Evolutionary conservation across 164 flowering plant species (phyloP).

Genomic region (Brasenia schreberi): DNA sequence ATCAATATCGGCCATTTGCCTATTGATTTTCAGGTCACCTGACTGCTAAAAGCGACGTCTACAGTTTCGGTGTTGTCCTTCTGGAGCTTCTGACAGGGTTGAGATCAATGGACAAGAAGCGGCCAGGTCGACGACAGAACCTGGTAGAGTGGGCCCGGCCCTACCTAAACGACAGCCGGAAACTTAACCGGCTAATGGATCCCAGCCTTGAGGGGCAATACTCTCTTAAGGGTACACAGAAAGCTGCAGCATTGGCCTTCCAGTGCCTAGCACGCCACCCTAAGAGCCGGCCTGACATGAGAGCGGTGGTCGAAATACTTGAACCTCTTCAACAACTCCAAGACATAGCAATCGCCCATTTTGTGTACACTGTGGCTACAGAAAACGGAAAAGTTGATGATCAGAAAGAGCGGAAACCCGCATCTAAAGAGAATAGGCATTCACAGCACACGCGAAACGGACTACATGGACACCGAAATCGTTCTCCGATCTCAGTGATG

Average conservation of each 20-base stretch:
- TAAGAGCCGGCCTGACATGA: slow-evolving; percentile 10
- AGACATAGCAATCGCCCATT: neutral
- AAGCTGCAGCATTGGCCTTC: slow-evolving; percentile 11
- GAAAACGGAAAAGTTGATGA: neutral
- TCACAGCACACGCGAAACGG: neutral
- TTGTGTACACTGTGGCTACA: neutral
- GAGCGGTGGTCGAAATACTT: slow-evolving; percentile 11
- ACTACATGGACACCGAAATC: neutral
- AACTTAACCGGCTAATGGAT: slow-evolving; percentile 42
- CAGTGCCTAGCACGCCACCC: slow-evolving; percentile 13
- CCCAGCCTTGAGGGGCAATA: slow-evolving; percentile 31
- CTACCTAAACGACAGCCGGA: slow-evolving; percentile 24
- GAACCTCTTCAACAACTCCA: slow-evolving; percentile 4
- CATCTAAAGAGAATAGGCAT: slow-evolving; percentile 1
- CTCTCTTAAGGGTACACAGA: slow-evolving; percentile 30
- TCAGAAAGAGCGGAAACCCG: neutral
- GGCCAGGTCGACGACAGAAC: slow-evolving; percentile 26
- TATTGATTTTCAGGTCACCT: slow-evolving; percentile 30
- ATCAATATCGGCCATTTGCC: neutral
- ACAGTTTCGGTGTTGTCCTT: slow-evolving; percentile 58
- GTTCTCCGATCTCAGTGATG: neutral
- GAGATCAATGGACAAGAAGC: slow-evolving; percentile 33
- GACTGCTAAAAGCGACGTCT: slow-evolving; percentile 61
- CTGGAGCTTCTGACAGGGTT: slow-evolving; percentile 57
- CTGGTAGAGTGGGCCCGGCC: slow-evolving; percentile 53